Evolutionary conservation across 805 yeast species (phyloP), one percentile per base, ranked within the genome.

Genomic region (Candida xiaguanensis): DNA sequence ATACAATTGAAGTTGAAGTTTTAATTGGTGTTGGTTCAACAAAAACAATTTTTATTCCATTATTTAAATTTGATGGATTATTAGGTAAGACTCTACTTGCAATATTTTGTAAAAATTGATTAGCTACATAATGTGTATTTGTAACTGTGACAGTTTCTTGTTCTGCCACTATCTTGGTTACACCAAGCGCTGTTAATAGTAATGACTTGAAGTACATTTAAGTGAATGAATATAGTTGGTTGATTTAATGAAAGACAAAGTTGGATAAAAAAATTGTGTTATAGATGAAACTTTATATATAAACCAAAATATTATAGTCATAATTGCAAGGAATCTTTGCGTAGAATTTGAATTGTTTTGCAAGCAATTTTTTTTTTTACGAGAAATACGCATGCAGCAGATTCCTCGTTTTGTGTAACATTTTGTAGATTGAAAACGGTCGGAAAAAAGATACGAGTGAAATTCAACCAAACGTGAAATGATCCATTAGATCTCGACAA

Each of bases 1-100:
- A 16, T 2, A 34, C 36, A 11, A 19, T 24, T 24, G 14, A 5
- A 15, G 36, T 34, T 22, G 22, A n/a, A 7, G 34, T 29, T 13
- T 3, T 20, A 5, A 16, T n/a, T 12, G 16, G 17, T 9, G 41
- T 38, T 12, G 39, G 61, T 37, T 61, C 55, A 12, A 60, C 65
- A 33, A 63, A 53, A 2, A 54, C 61, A n/a, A 64, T 40, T 12
- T 53, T 52, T 24, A 64, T 60, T 20, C 70, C 70, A 3, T 50
- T 40, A 9, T 51, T 38, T 19, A 44, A 25, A 14, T 46, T 42
- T 7, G 38, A 28, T 8, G 54, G 56, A 29, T 53, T 49, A n/a
- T 43, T 44, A 9, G 49, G 43, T 14, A 58, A 41, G n/a, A 50
- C 47, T 3, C 51, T 41, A 17, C 44, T 40, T 25, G 55, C 46